A percentile compares a stretch with the other conserved stretches of the same genome.
Conservation (phyloP, 331 rosid species). For the Arachis monticola region DNA sequence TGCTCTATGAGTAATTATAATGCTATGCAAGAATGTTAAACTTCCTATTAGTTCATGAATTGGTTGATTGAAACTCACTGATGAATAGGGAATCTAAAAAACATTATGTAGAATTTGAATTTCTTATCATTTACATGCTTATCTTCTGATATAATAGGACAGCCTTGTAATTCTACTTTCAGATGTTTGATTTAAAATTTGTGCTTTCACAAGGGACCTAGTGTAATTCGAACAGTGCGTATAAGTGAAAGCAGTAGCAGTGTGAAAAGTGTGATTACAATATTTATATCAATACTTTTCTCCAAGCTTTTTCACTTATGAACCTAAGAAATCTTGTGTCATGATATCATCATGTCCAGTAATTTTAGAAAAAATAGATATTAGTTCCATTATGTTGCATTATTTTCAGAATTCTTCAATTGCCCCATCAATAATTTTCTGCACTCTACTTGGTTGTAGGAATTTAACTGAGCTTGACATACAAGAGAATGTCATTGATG, state of each 20-base stretch:
- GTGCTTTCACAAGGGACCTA: constrained; percentile 19
- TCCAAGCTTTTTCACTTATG: background rate
- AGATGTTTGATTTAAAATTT: background rate
- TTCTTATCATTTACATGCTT: constrained; percentile 3
- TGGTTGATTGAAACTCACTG: constrained; percentile 28
- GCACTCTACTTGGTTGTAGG: constrained; percentile 53
- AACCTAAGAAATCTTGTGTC: constrained; percentile 7
- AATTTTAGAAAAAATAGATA: background rate
- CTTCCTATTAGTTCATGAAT: constrained; percentile 16
- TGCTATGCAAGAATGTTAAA: constrained; percentile 18
- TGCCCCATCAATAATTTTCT: constrained; percentile 27
- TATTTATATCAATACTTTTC: constrained; percentile 5
- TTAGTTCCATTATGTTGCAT: constrained; percentile 24
- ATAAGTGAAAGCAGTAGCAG: constrained; percentile 2
- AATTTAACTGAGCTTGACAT: constrained; percentile 80
- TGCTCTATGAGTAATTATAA: constrained; percentile 27
- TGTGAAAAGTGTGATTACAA: constrained; percentile 12
- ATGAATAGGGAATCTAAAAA: constrained; percentile 10
- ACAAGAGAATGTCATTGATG: constrained; percentile 72
- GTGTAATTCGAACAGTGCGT: constrained; percentile 5
- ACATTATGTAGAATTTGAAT: constrained; percentile 19
- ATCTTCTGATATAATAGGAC: background rate
- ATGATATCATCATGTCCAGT: constrained; percentile 3
- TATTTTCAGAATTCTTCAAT: constrained; percentile 29
- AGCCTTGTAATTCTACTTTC: background rate